Evolutionary conservation across 2,329 filamentous ascomycete species (phyloP).

Genomic region (Phoma sp.): DNA sequence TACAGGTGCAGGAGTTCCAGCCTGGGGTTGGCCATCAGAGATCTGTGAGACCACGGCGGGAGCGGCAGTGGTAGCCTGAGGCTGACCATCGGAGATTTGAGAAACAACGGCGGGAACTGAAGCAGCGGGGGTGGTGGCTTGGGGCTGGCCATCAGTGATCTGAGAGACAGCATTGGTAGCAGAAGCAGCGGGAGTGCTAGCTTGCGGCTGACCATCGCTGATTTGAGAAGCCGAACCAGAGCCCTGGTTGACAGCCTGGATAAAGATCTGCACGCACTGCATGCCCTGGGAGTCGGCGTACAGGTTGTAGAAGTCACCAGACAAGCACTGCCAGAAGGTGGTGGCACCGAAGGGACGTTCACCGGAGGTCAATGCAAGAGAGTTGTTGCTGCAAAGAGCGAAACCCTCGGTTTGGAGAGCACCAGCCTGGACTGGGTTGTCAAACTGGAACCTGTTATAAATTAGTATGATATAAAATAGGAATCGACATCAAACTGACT

Average conservation of each 20-base stretch:
- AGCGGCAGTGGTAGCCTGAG: constrained; percentile 24
- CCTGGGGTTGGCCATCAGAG: constrained; percentile 33
- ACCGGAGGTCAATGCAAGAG: constrained; percentile 69
- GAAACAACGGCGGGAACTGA: constrained; percentile 23
- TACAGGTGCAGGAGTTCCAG: constrained; percentile 19
- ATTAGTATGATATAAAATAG: constrained; percentile 8
- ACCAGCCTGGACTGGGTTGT: constrained; percentile 63
- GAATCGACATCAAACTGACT: constrained; percentile 50
- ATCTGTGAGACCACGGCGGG: constrained; percentile 24
- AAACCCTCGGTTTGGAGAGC: constrained; percentile 77
- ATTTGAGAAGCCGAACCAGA: constrained; percentile 25
- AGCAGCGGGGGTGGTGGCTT: constrained; percentile 21
- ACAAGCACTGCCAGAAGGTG: constrained; percentile 77
- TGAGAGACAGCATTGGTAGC: constrained; percentile 15
- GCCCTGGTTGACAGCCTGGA: constrained; percentile 29
- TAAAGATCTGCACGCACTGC: constrained; percentile 66
- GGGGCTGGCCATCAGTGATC: constrained; percentile 31
- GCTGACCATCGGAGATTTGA: constrained; percentile 38
- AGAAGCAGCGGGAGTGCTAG: constrained; percentile 17
- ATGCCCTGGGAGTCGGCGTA: constrained; percentile 74
- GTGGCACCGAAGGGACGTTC: constrained; percentile 54
- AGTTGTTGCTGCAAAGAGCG: constrained; percentile 72
- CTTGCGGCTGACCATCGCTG: constrained; percentile 37
- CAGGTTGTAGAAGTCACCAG: constrained; percentile 81
- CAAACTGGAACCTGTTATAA: constrained; percentile 50